Evolutionary conservation across 2,329 filamentous ascomycete genomes (phyloP), one percentile per base, ranked within the genome.

Genomic region (Aspergillus sp.): DNA sequence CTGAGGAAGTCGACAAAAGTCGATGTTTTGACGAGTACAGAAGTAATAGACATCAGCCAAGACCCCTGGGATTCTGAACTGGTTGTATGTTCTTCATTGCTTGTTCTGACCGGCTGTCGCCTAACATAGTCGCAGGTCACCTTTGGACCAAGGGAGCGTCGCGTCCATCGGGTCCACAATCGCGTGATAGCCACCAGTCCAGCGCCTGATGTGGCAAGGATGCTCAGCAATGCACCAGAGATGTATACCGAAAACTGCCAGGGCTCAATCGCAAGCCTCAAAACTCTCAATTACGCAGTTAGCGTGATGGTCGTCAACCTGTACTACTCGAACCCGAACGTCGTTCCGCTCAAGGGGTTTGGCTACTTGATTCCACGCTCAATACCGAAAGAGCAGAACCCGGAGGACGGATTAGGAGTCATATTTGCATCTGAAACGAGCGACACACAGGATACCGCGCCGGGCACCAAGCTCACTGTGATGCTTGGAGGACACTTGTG

Each of bases 401-500:
- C 84, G 1, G 84, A 93, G 56, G 74, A 77, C 40, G 83, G 81
- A 1, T 76, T 98, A 4, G 91, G 91, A 41, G 88, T 96, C 32
- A 82, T 96, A 39, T 96, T 96, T 58, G 86, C 94, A 59, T 84
- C 79, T 2, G 78, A 85, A 42, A 72, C 73, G 12, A 63, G 67
- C n/a, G 51, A 59, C 30, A 72, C 70, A 12, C 68, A 74, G 45
- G 74, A 81, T 52, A 67, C 61, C 3, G 67, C 58, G 1, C 52
- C 57, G 0, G 86, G 84, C 15, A 93, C 86, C 10, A 94, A 93
- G 57, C 61, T 96, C 33, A 94, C 89, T 11, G 83, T 96, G 47
- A 93, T 98, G 78, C 67, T 98, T 35, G 91, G 91, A 37, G 91
- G 91, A 1, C 86, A 95, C 61, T 86, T 84, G 73, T 96, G 85